Conservation (phyloP, 2,329 filamentous ascomycete species). For the Xylariomycetidae sp. region DNA sequence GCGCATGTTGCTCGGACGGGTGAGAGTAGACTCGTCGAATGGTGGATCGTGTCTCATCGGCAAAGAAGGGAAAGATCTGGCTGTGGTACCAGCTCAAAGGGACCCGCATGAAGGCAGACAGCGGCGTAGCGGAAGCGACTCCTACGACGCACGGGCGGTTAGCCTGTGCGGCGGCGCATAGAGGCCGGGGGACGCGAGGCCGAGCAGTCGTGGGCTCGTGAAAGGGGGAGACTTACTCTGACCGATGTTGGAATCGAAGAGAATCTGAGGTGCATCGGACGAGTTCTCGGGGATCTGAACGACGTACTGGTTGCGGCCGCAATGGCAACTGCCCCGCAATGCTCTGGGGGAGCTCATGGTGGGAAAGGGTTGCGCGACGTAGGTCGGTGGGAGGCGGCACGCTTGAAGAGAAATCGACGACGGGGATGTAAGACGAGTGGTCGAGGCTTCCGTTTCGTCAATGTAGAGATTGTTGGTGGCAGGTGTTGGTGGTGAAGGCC, state of each 20-base stretch:
- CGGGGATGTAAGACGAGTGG: no score
- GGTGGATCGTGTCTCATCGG: constrained; percentile 64
- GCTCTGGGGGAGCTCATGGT: no score
- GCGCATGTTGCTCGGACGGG: constrained; percentile 48
- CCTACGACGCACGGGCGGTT: constrained; percentile 31
- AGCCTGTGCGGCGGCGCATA: constrained; percentile 10
- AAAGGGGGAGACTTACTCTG: constrained; percentile 57
- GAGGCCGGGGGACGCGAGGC: no score
- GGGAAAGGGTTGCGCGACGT: no score
- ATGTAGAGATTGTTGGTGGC: no score
- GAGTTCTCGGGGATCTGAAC: constrained; percentile 60
- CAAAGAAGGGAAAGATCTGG: constrained; percentile 66
- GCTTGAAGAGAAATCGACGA: no score
- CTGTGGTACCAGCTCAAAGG: constrained; percentile 77
- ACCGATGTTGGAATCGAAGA: constrained; percentile 64
- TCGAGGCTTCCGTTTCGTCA: no score
- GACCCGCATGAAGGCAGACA: constrained; percentile 77
- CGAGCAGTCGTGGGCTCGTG: background rate
- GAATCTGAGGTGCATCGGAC: constrained; percentile 55
- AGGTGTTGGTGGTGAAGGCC: no score
- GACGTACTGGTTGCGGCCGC: constrained; percentile 77
- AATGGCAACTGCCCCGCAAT: constrained; percentile 74
- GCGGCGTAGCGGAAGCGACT: constrained; percentile 62
- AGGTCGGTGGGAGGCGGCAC: no score
- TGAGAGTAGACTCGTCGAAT: constrained; percentile 65